Evolutionary conservation across 2,329 filamentous ascomycete genomes (phyloP), one percentile per base, ranked within the genome.

Genomic region (Acephala macrosclerotiorum): DNA sequence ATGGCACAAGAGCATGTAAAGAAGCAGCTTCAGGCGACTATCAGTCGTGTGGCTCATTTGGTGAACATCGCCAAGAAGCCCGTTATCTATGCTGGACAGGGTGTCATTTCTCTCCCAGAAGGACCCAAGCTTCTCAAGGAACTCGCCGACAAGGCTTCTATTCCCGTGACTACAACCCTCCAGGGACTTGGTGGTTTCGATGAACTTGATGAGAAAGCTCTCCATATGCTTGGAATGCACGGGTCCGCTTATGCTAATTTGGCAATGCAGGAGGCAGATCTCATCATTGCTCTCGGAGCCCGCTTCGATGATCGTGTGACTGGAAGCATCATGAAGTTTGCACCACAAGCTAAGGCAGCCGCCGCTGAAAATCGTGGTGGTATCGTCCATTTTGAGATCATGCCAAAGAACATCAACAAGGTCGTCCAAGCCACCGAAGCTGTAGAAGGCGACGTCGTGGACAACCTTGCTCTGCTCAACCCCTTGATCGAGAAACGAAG

Each of bases 341-440:
- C 94, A 0, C 96, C 96, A 3, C 88, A 87, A 60, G 96, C 96
- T 53, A 96, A 92, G 81, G 87, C 89, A 16, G 96, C 96, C 0
- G 95, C 93, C 4, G 84, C 87, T 12, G 92, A 97, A 81, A 89
- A 89, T 61, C 91, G 94, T 68, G 96, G 96, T 74, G 96, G 96
- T 75, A 98, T 99, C 74, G 87, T 98, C 18, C 95, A 99, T 80
- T 98, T 98, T 75, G 95, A 98, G 78, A 95, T 99, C 75, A 91
- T 98, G 91, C 95, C 96, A 74, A 99, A 99, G 89, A 98, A 99
- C 84, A 98, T 98, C 83, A 98, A 98, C 89, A 99, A 98, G 87
- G 94, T 98, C 49, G 91, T 99, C 16, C 93, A 98, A 81, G 94
- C 95, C 8, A 97, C 92, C 49, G 94, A 97, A 81, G 95, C 96